Evolutionary conservation across 176 grass and related monocot genomes (phyloP).

Genomic region (Thalia dealbata): DNA sequence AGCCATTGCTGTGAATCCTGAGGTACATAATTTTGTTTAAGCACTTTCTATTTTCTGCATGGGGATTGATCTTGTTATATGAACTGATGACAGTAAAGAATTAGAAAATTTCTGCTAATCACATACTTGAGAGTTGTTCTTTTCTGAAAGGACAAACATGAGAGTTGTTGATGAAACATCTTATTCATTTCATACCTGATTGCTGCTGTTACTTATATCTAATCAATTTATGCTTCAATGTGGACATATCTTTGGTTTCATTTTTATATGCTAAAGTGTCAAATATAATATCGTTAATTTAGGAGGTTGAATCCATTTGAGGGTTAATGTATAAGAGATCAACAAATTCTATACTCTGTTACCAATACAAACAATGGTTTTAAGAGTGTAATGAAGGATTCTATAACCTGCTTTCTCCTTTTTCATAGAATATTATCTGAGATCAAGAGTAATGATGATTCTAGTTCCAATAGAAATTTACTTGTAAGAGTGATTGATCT

Average conservation of each 20-base stretch:
- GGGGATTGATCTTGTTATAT: neutral
- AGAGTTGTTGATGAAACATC: neutral
- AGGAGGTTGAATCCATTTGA: neutral
- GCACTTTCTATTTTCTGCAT: neutral
- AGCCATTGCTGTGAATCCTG: slow-evolving; percentile 87
- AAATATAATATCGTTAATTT: no score
- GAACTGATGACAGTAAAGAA: neutral
- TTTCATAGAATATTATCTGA: neutral
- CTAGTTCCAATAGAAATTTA: neutral
- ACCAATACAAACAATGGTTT: slow-evolving; percentile 16
- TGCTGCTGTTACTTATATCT: neutral
- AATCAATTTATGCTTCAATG: no score
- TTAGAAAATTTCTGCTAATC: neutral
- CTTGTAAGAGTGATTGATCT: slow-evolving; percentile 1
- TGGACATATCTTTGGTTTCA: no score
- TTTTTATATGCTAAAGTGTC: no score
- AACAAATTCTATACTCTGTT: slow-evolving; percentile 1
- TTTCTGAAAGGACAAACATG: no score
- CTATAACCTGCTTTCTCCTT: neutral
- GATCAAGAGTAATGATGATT: neutral
- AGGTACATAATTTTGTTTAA: slow-evolving; percentile 28
- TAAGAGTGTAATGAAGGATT: neutral
- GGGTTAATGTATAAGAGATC: no score
- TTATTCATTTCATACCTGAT: neutral
- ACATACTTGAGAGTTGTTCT: neutral